Conservation (phyloP, 2,329 filamentous ascomycete genomes). For the Pseudocercospora macadamiae region DNA sequence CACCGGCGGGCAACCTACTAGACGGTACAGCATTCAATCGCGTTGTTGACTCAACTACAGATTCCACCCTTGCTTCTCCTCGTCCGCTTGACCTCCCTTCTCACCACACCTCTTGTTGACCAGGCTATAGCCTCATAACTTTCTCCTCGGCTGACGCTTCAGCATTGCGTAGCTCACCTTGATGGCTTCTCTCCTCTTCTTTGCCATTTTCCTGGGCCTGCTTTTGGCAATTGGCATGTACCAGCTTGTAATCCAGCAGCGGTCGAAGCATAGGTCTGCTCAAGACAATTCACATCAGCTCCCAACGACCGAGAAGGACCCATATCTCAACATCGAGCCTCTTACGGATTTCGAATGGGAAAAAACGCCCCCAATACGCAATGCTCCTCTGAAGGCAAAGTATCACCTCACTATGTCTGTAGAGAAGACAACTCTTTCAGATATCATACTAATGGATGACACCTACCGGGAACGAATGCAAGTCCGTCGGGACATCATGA, state of each 20-base stretch:
- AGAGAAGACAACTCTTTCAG: constrained; percentile 55
- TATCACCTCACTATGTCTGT: constrained; percentile 67
- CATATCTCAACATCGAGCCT: constrained; percentile 49
- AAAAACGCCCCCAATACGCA: constrained; percentile 54
- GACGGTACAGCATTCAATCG: constrained; percentile 1
- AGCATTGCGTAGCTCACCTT: not conserved
- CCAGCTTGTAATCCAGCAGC: not conserved
- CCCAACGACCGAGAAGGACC: constrained; percentile 24
- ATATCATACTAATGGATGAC: constrained; percentile 62
- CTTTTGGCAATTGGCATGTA: not conserved
- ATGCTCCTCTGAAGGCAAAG: constrained; percentile 63
- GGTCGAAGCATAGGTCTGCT: not conserved
- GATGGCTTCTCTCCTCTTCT: not conserved
- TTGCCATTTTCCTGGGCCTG: not conserved
- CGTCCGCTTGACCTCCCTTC: not conserved
- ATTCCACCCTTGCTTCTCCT: not conserved
- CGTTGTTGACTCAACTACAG: constrained; percentile 2
- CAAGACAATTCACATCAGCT: not conserved
- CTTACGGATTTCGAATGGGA: constrained; percentile 56
- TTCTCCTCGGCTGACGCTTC: too few relatives aligned
- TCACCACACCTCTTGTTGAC: not conserved
- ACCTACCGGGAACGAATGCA: constrained; percentile 58
- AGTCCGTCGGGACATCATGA: constrained; percentile 53
- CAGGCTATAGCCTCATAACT: too few relatives aligned
- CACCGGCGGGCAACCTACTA: not conserved